These are phyloP conservation scores for Smallanthus sonchifolius DNA, from an alignment of 129 eudicot genomes.

Conservation along the genomic window DNA sequence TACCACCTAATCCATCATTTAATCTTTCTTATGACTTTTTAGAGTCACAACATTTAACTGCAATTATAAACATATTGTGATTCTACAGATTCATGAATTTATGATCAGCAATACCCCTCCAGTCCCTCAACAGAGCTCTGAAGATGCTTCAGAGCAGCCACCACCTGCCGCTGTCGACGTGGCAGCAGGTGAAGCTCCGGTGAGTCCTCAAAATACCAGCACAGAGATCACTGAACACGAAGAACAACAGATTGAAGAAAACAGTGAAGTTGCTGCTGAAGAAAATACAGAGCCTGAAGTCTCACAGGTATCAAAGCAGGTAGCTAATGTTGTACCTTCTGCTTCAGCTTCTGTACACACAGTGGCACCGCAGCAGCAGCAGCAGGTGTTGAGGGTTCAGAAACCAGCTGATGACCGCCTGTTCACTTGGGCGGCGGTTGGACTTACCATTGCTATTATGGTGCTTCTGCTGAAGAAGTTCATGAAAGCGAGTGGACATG, in stretches of 20 bases:
- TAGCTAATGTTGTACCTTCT: slow-evolving; percentile 8
- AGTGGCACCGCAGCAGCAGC: slow-evolving; percentile 32
- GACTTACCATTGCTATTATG: slow-evolving; percentile 73
- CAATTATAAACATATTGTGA: not conserved
- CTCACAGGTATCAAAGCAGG: slow-evolving; percentile 28
- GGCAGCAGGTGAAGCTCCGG: slow-evolving; percentile 31
- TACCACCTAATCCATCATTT: not conserved
- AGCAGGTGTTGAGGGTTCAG: slow-evolving; percentile 43
- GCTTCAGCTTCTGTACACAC: slow-evolving; percentile 26
- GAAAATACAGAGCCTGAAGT: slow-evolving; percentile 30
- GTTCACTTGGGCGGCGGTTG: slow-evolving; percentile 88
- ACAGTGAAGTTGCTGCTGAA: slow-evolving; percentile 32
- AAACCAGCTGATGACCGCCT: slow-evolving; percentile 76
- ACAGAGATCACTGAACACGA: slow-evolving; percentile 31
- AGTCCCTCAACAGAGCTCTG: slow-evolving; percentile 48
- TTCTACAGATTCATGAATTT: slow-evolving; percentile 72
- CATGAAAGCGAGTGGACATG: slow-evolving; percentile 71
- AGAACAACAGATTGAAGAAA: slow-evolving; percentile 40
- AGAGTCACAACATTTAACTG: not conserved
- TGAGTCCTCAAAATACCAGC: slow-evolving; percentile 25
- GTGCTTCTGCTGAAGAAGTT: slow-evolving; percentile 80
- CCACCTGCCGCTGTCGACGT: slow-evolving; percentile 35
- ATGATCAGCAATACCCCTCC: slow-evolving; percentile 89
- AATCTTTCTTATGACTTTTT: not conserved
- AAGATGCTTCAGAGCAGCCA: slow-evolving; percentile 12